A percentile compares a stretch with the other conserved stretches of the same genome.
phyloP scores from a whole-genome alignment of 257 asterid species.

The Leptodermis oblonga region DNA sequence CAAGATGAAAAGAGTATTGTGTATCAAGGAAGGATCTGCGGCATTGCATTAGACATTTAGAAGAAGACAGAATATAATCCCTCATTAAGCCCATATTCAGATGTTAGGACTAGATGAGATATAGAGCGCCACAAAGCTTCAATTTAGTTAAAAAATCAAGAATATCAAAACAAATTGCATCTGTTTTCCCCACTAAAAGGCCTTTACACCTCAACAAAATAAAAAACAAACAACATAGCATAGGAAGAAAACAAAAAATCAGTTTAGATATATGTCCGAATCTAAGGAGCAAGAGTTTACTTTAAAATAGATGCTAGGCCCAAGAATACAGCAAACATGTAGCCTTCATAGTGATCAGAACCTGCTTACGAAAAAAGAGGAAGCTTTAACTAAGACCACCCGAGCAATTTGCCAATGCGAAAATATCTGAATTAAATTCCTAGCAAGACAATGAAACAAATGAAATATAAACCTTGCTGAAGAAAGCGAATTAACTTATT shows the following conservation, averaged over 20 bases:
- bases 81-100: not conserved
- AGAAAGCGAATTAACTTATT: constrained; percentile 85
- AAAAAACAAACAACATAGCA: not conserved
- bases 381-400: not conserved
- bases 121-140: not conserved
- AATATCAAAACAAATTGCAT: not conserved
- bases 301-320: constrained; percentile 79
- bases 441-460: not conserved
- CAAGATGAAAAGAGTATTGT: constrained; percentile 73
- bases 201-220: not conserved
- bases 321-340: constrained; percentile 80
- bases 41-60: constrained; percentile 22
- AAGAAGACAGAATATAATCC: not conserved
- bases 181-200: not conserved
- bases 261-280: not conserved
- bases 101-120: not conserved
- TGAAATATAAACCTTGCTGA: constrained; percentile 62
- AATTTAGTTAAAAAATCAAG: not conserved
- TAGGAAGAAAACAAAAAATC: constrained; percentile 10
- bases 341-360: constrained; percentile 58
- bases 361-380: constrained; percentile 45
- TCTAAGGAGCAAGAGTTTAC: constrained; percentile 41
- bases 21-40: constrained; percentile 97
- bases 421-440: not conserved
- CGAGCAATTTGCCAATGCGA: not conserved